Conservation (phyloP, 768 basidiomycete species). For the Phanerochaete sordida region DNA sequence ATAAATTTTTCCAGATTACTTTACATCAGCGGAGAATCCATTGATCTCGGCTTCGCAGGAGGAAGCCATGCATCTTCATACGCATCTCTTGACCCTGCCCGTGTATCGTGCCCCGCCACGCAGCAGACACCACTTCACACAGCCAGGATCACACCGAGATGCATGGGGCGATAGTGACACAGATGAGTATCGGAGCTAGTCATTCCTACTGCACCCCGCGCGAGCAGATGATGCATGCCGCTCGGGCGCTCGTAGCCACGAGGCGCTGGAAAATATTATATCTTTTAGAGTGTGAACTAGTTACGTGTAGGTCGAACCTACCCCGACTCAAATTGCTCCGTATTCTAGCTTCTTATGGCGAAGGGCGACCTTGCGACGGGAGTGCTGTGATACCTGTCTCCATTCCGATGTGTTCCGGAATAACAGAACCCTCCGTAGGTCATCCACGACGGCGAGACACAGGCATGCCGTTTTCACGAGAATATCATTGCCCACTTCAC, state of each 20-base stretch:
- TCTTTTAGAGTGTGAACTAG: slow-evolving; percentile 6
- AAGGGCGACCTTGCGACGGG: background rate
- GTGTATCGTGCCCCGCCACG: background rate
- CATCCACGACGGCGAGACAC: background rate
- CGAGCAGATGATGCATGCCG: slow-evolving; percentile 1
- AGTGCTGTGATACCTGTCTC: background rate
- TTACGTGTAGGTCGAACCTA: slow-evolving; percentile 3
- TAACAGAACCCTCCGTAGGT: background rate
- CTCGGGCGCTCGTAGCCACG: slow-evolving; percentile 10
- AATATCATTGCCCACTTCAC: background rate
- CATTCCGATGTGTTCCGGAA: slow-evolving; percentile 1
- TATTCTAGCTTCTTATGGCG: slow-evolving; percentile 5
- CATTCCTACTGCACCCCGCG: background rate
- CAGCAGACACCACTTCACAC: background rate
- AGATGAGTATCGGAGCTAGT: background rate
- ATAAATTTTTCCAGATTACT: slow-evolving; percentile 6
- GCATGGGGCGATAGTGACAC: background rate
- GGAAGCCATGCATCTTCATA: background rate
- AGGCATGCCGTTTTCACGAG: background rate
- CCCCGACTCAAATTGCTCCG: slow-evolving; percentile 7
- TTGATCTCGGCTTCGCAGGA: slow-evolving; percentile 7
- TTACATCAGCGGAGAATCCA: slow-evolving; percentile 4
- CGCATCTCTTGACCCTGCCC: background rate
- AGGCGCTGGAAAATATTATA: slow-evolving; percentile 10
- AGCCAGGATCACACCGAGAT: background rate